Conservation (phyloP, 73 alveolate genomes). For the Paramecium sexaurelia region DNA sequence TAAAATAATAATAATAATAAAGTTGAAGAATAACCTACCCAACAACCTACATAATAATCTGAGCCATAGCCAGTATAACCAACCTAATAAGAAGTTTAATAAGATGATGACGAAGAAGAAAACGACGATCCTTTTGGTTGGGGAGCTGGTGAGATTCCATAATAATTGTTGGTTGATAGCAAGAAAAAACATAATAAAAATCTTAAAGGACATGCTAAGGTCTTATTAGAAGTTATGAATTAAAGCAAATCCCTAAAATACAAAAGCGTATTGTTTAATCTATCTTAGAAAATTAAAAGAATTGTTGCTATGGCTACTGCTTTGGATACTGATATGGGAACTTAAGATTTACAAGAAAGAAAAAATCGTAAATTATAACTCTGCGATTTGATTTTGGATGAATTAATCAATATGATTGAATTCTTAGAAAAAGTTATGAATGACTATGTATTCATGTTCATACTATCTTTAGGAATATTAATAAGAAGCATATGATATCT, state of each 20-base stretch:
- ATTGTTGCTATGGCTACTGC: conserved; percentile 28
- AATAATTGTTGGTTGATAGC: background rate
- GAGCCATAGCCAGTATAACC: background rate
- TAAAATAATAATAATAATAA: background rate
- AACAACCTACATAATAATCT: background rate
- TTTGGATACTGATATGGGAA: conserved; percentile 36
- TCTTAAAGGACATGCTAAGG: background rate
- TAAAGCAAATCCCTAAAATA: conserved; percentile 7
- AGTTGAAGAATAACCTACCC: background rate
- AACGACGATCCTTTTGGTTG: conserved; percentile 59
- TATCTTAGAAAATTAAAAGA: background rate
- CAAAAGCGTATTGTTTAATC: background rate
- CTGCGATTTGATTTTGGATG: background rate
- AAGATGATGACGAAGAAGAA: background rate
- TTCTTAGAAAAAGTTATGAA: conserved; percentile 30
- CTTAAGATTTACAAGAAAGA: background rate
- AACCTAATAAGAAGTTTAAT: background rate
- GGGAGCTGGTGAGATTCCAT: conserved; percentile 54
- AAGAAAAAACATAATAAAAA: conserved; percentile 16
- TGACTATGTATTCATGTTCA: background rate
- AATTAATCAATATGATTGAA: conserved; percentile 26
- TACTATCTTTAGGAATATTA: background rate
- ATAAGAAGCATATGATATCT: conserved; percentile 1
- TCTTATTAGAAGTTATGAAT: background rate
- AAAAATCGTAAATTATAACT: background rate